These are phyloP conservation scores for Melocanna baccifera DNA, from an alignment of 176 grass and related monocot species.

Conservation along the genomic window DNA sequence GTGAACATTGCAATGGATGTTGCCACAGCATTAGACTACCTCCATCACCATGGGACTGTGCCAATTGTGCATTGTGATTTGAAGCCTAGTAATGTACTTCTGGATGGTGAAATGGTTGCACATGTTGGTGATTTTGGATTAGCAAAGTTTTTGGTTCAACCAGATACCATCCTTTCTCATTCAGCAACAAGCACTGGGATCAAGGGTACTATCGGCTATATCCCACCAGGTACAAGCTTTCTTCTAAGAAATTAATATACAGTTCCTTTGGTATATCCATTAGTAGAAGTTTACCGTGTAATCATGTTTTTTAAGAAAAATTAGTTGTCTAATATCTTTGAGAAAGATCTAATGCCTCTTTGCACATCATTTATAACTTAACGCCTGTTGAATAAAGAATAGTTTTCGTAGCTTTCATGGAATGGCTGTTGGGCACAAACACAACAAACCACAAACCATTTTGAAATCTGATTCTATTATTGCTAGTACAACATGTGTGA, in stretches of 20 bases:
- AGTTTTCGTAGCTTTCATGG: too few species aligned
- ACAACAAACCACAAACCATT: too few species aligned
- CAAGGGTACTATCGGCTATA: conserved; percentile 53
- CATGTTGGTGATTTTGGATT: conserved; percentile 51
- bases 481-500: too few species aligned
- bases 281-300: too few species aligned
- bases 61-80: conserved; percentile 50
- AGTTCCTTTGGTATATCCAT: too few species aligned
- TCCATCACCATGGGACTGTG: conserved; percentile 28
- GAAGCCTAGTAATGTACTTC: conserved; percentile 55
- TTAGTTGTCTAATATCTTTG: too few species aligned
- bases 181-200: conserved; percentile 30
- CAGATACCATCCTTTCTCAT: not conserved
- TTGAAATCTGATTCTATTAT: not conserved
- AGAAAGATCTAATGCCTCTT: too few species aligned
- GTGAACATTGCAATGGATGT: conserved; percentile 11
- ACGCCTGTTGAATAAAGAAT: too few species aligned
- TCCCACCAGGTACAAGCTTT: conserved; percentile 40
- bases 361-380: too few species aligned
- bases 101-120: conserved; percentile 37
- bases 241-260: not conserved
- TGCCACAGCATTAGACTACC: conserved; percentile 42
- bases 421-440: too few species aligned
- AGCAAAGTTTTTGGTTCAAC: conserved; percentile 20
- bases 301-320: too few species aligned